These are phyloP conservation scores for Stropharia rugosoannulata DNA, from an alignment of 768 basidiomycete genomes.

Conservation along the genomic window DNA sequence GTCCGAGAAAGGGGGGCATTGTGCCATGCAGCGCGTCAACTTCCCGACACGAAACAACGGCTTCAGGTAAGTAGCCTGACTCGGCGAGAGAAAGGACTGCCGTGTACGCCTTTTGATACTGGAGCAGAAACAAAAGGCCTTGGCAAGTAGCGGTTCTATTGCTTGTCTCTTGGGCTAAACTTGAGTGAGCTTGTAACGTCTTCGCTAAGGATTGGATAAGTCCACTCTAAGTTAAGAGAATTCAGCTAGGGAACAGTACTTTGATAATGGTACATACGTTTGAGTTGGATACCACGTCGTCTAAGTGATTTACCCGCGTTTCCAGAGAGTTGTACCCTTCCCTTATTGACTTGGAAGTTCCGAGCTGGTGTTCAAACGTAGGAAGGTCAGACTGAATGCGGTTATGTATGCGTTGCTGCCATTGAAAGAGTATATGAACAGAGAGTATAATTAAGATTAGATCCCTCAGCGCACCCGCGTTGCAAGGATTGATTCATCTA, in stretches of 20 bases:
- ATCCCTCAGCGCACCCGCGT: conserved; percentile 58
- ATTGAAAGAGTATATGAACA: conserved; percentile 9
- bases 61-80: conserved; percentile 63
- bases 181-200: conserved; percentile 56
- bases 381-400: conserved; percentile 66
- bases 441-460: background rate
- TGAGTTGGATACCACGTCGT: conserved; percentile 50
- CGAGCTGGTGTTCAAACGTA: conserved; percentile 61
- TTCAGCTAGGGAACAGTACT: background rate
- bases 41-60: conserved; percentile 42
- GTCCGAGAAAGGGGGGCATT: conserved; percentile 50
- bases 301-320: conserved; percentile 51
- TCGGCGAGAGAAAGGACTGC: conserved; percentile 45
- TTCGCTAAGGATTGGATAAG: conserved; percentile 59
- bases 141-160: conserved; percentile 52
- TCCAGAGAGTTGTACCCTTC: conserved; percentile 51
- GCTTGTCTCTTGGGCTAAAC: conserved; percentile 59
- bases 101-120: conserved; percentile 48
- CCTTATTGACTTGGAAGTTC: conserved; percentile 64
- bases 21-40: conserved; percentile 44
- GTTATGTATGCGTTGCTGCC: conserved; percentile 67
- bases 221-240: conserved; percentile 50
- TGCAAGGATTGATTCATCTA: conserved; percentile 66
- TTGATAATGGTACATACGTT: conserved; percentile 40
- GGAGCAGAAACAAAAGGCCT: conserved; percentile 53